Conservation (phyloP, 2,329 filamentous ascomycete genomes). For the Gnomoniopsis sp. region DNA sequence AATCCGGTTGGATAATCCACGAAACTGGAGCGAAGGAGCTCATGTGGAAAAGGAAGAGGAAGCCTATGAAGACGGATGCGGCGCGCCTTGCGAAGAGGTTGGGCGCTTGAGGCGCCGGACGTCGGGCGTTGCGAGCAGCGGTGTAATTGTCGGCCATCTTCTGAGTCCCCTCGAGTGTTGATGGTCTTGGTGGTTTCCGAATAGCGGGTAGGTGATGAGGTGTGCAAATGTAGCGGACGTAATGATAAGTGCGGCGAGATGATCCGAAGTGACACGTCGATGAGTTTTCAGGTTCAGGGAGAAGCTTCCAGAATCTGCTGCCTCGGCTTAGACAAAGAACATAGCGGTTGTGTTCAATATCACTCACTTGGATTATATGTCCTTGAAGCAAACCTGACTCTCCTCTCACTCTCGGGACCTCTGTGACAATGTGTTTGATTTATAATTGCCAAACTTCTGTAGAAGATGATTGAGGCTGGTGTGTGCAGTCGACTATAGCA, state of each 20-base stretch:
- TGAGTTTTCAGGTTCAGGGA: background rate
- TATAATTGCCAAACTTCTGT: too few relatives aligned
- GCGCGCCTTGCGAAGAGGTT: slow-evolving; percentile 10
- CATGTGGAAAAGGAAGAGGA: slow-evolving; percentile 6
- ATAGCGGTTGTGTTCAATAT: too few relatives aligned
- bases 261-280: too few relatives aligned
- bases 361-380: too few relatives aligned
- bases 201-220: background rate
- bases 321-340: too few relatives aligned
- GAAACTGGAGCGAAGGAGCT: slow-evolving; percentile 12
- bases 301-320: background rate
- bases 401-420: too few relatives aligned
- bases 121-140: background rate
- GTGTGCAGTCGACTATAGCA: background rate
- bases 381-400: too few relatives aligned
- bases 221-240: background rate
- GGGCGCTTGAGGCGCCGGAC: background rate
- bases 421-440: too few relatives aligned
- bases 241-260: background rate
- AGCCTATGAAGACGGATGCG: slow-evolving; percentile 11
- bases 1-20: slow-evolving; percentile 15
- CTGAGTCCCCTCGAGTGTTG: background rate
- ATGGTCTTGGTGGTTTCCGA: too few relatives aligned
- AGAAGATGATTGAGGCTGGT: too few relatives aligned
- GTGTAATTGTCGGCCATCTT: slow-evolving; percentile 3